Evolutionary conservation across 148 eudicot species (phyloP), one percentile per base, ranked within the genome.

Genomic region (Rhododendron simsii): DNA sequence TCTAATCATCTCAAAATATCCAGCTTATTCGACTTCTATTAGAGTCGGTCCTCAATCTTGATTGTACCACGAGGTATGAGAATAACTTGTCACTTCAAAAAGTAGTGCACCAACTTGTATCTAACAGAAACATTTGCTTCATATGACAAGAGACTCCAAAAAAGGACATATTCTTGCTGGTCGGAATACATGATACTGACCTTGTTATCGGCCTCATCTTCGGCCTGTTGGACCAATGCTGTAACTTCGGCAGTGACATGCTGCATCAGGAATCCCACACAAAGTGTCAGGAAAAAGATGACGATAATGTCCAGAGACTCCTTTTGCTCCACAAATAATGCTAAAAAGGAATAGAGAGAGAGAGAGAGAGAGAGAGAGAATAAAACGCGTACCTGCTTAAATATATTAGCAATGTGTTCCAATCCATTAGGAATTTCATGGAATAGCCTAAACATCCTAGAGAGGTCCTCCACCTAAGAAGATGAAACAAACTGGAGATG

Each of bases 121-220:
- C 12, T 63, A 26, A 63, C 75, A 69, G 37, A 69, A 69, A 26
- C 1, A 10, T 69, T 69, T 26, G 15, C 35, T 26, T 69, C 28
- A 28, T 69, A 28, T 69, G 75, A 12, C 28, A 2, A 7, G n/a
- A 21, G 7, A 67, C 18, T 69, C n/a, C 9, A 23, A 13, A 30
- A 69, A 69, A 28, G 14, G 37, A 69, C 75, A 28, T n/a, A n/a
- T 47, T 9, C 75, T 69, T 69, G 12, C 5, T 69, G 16, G 71
- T 12, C 18, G 75, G 18, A 69, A 14, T 69, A 14, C 82, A 80
- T 12, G 23, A 81, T 81, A 41, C 90, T 83, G 53, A 93, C 95
- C 93, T 93, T 92, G 69, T 82, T 89, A 86, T 82, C 86, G 33
- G 94, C 93, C 45, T 93, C 93, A 88, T 95, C 94, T 92, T 92